A percentile compares a stretch with the other conserved stretches of the same genome.
Conservation (phyloP, 2,329 filamentous ascomycete genomes). For the Ilyonectria mors-panacis region DNA sequence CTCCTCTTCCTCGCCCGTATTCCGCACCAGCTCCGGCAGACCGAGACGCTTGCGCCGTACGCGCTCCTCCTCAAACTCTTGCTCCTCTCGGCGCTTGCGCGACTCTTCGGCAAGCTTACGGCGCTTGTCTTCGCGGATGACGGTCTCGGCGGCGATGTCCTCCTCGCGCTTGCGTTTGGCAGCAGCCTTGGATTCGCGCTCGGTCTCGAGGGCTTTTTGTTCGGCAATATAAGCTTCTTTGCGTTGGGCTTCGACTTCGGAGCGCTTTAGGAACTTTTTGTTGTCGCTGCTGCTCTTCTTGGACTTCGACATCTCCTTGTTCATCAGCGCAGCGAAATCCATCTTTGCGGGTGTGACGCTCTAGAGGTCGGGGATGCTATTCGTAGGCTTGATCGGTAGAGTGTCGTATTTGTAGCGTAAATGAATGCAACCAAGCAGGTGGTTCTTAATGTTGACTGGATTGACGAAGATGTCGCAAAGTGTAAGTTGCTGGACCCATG, state of each 20-base stretch:
- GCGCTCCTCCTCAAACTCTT: conserved; percentile 81
- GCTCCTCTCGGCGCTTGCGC: conserved; percentile 76
- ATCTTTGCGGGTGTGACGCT: conserved; percentile 65
- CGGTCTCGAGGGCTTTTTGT: conserved; percentile 80
- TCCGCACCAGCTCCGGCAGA: conserved; percentile 76
- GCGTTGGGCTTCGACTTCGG: conserved; percentile 88
- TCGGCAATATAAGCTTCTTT: conserved; percentile 85
- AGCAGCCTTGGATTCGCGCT: conserved; percentile 77
- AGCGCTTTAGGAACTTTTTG: conserved; percentile 88
- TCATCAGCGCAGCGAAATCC: conserved; percentile 97
- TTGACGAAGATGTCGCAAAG: conserved; percentile 32
- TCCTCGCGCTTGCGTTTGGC: conserved; percentile 93
- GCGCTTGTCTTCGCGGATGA: conserved; percentile 85
- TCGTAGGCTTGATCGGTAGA: not conserved
- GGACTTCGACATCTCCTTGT: conserved; percentile 89
- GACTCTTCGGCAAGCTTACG: conserved; percentile 86
- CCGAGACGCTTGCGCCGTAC: conserved; percentile 82
- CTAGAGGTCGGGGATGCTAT: not conserved
- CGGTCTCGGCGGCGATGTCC: conserved; percentile 80
- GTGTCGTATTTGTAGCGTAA: not conserved
- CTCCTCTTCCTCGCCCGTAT: conserved; percentile 58
- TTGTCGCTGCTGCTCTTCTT: conserved; percentile 66
- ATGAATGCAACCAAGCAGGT: not conserved
- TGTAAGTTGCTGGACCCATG: conserved; percentile 16
- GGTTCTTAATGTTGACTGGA: not conserved